Conservation (phyloP, 331 rosid species). For the Prunus yedoensis region DNA sequence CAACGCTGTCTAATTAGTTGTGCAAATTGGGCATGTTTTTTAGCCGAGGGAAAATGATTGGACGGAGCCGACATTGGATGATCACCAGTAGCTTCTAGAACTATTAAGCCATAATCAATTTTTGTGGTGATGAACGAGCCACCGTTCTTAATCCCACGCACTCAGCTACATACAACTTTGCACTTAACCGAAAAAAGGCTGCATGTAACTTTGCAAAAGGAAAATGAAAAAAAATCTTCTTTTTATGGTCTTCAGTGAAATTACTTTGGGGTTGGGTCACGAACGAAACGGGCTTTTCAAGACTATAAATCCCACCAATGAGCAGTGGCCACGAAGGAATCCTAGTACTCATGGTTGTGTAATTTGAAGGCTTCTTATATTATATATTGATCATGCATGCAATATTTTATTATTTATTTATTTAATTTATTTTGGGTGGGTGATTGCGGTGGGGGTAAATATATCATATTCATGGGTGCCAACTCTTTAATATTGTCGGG, state of each 20-base stretch:
- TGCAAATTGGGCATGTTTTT: not conserved
- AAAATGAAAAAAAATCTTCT: not conserved
- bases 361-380: not conserved
- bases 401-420: not conserved
- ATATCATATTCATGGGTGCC: not conserved
- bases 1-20: not conserved
- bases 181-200: not conserved
- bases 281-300: not conserved
- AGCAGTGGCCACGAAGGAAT: not conserved
- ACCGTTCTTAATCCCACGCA: not conserved
- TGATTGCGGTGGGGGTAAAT: not conserved
- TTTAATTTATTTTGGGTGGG: not conserved
- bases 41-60: not conserved
- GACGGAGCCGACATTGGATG: not conserved
- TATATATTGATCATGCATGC: not conserved
- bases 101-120: not conserved
- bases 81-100: not conserved
- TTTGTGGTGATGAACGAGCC: not conserved
- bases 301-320: not conserved
- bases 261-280: slow-evolving; percentile 4
- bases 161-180: not conserved
- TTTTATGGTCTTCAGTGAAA: not conserved
- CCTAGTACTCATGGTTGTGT: not conserved
- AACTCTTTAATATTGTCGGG: not conserved
- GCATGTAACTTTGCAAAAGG: not conserved